Evolutionary conservation across 2,329 filamentous ascomycete genomes (phyloP).

Genomic region (Pseudogymnoascus sp.): DNA sequence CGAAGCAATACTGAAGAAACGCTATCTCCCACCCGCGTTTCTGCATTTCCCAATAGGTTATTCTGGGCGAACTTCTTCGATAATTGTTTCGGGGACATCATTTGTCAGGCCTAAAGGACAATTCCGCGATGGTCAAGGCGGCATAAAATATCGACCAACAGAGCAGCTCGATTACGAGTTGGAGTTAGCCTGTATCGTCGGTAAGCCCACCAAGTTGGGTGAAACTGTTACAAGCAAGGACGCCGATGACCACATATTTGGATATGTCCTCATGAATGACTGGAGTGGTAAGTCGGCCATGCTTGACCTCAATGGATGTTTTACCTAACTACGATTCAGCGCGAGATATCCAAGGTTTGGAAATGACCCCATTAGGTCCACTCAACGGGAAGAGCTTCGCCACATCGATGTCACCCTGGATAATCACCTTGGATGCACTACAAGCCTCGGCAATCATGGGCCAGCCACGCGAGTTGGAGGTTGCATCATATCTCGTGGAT

Average conservation of each 20-base stretch:
- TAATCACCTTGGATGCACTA: slow-evolving; percentile 55
- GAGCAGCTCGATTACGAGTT: slow-evolving; percentile 33
- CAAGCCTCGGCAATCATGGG: slow-evolving; percentile 21
- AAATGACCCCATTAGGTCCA: slow-evolving; percentile 56
- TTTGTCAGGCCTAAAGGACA: slow-evolving; percentile 44
- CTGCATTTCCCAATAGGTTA: slow-evolving; percentile 48
- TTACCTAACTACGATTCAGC: slow-evolving; percentile 29
- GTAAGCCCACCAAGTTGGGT: slow-evolving; percentile 34
- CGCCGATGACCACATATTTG: slow-evolving; percentile 55
- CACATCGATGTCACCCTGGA: slow-evolving; percentile 56
- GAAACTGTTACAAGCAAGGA: slow-evolving; percentile 38
- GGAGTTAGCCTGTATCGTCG: slow-evolving; percentile 21
- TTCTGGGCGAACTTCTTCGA: slow-evolving; percentile 47
- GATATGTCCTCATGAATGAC: slow-evolving; percentile 57
- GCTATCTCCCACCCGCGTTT: slow-evolving; percentile 40
- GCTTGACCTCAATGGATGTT: neutral
- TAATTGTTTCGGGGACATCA: slow-evolving; percentile 44
- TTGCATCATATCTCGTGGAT: slow-evolving; percentile 33
- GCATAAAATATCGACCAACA: slow-evolving; percentile 18
- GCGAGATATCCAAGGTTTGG: slow-evolving; percentile 55
- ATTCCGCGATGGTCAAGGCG: slow-evolving; percentile 27
- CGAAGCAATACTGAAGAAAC: slow-evolving; percentile 35
- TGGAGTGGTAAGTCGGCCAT: slow-evolving; percentile 42
- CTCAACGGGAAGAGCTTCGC: slow-evolving; percentile 56
- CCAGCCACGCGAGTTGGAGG: slow-evolving; percentile 17